Conservation (phyloP, 768 basidiomycete species). For the Mycena sanguinolenta region DNA sequence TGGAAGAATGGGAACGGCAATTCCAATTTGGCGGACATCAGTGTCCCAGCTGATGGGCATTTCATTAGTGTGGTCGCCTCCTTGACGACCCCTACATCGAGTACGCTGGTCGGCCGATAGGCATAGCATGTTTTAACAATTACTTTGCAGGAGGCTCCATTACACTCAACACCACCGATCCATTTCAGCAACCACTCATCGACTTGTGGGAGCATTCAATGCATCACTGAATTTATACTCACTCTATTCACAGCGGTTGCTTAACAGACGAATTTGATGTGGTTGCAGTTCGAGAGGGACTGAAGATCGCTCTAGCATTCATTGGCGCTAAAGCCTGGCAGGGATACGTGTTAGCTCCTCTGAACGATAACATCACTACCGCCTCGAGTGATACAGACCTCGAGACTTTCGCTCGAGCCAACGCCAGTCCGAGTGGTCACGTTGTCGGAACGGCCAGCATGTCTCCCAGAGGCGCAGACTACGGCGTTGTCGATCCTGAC, state of each 20-base stretch:
- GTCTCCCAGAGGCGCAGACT: background rate
- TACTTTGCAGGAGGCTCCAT: background rate
- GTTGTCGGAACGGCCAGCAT: background rate
- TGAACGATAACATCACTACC: background rate
- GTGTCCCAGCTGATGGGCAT: background rate
- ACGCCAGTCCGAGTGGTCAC: background rate
- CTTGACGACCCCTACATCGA: background rate
- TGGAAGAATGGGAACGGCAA: no score
- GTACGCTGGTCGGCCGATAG: background rate
- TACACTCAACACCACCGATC: slow-evolving; percentile 3
- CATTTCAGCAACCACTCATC: slow-evolving; percentile 10
- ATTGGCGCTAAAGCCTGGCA: background rate
- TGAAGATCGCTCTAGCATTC: background rate
- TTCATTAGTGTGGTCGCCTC: background rate
- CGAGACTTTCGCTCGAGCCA: background rate
- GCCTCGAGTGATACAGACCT: background rate
- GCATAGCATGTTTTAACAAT: no score
- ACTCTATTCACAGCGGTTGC: no score
- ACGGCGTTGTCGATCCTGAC: slow-evolving; percentile 2
- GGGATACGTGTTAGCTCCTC: background rate
- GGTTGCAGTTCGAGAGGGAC: background rate
- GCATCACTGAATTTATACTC: no score
- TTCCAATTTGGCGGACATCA: background rate
- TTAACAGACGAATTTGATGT: no score
- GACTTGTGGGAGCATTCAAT: background rate